Evolutionary conservation across 352 stramenopile species (phyloP).

Genomic region (Phytophthora sansomeana): DNA sequence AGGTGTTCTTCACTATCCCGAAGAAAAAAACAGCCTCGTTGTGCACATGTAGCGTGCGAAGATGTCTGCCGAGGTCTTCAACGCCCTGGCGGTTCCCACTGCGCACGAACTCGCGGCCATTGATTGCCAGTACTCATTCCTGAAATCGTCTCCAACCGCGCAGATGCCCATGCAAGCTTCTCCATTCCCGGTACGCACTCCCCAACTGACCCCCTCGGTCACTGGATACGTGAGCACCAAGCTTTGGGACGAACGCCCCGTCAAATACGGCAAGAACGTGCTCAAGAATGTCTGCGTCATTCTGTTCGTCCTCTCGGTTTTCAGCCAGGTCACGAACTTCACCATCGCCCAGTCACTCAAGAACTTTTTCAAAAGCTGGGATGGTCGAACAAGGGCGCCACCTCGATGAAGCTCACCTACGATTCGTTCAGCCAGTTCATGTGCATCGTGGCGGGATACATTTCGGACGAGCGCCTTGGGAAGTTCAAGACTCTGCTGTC

Average conservation of each 20-base stretch:
- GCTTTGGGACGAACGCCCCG: constrained; percentile 34
- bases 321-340: constrained; percentile 51
- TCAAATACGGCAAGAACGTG: constrained; percentile 47
- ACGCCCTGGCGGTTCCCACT: too few species aligned
- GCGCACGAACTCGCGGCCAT: too few species aligned
- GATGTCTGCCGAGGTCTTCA: too few species aligned
- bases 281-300: constrained; percentile 55
- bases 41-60: too few species aligned
- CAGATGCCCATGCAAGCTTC: too few species aligned
- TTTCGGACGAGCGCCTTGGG: constrained; percentile 58
- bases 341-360: constrained; percentile 57
- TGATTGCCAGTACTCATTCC: too few species aligned
- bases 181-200: background rate
- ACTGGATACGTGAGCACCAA: constrained; percentile 10
- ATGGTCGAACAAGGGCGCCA: constrained; percentile 56
- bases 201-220: constrained; percentile 2
- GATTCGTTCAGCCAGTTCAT: constrained; percentile 61
- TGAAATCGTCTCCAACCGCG: too few species aligned
- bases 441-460: constrained; percentile 56
- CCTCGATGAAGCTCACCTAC: constrained; percentile 61
- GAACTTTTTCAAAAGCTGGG: constrained; percentile 67
- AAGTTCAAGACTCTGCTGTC: constrained; percentile 35
- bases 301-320: constrained; percentile 46
- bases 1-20: too few species aligned
- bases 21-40: too few species aligned